phyloP scores from a whole-genome alignment of 257 asterid genomes.

The Eucommia ulmoides region DNA sequence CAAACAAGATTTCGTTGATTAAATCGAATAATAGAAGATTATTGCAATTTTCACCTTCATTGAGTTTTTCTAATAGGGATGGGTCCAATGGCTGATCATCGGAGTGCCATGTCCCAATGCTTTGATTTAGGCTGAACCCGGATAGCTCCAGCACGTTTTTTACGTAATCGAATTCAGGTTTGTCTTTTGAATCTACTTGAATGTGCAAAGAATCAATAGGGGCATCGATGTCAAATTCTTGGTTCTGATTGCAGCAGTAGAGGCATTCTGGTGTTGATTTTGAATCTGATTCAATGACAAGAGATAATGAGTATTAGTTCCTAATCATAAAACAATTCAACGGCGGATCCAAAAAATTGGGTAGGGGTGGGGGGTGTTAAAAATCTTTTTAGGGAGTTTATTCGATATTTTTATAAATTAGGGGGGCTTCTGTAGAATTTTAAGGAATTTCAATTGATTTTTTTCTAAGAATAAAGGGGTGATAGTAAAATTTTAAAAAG shows the following conservation, averaged over 20 bases:
- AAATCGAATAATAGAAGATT: constrained; percentile 53
- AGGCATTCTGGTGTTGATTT: constrained; percentile 3
- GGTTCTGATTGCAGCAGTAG: constrained; percentile 1
- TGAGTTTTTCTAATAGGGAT: constrained; percentile 38
- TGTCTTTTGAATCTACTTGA: constrained; percentile 26
- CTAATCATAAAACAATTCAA: no score
- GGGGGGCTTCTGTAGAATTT: no score
- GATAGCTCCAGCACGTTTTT: constrained; percentile 50
- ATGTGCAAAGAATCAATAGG: constrained; percentile 13
- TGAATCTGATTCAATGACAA: constrained; percentile 18
- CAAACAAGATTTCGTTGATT: constrained; percentile 50
- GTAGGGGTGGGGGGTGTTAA: no score
- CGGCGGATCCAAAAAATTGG: no score
- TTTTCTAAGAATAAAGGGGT: no score
- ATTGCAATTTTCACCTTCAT: constrained; percentile 23
- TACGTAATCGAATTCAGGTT: constrained; percentile 46
- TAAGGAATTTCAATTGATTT: no score
- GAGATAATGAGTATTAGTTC: no score
- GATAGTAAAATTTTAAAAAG: no score
- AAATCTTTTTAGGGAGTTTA: no score
- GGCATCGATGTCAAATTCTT: constrained; percentile 6
- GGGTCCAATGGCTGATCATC: constrained; percentile 45
- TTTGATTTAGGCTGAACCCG: constrained; percentile 40
- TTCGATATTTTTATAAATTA: no score
- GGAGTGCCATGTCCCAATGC: constrained; percentile 51